Evolutionary conservation across 1,284 basidiomycete species (phyloP).

Genomic region (Ustilago bromivora): DNA sequence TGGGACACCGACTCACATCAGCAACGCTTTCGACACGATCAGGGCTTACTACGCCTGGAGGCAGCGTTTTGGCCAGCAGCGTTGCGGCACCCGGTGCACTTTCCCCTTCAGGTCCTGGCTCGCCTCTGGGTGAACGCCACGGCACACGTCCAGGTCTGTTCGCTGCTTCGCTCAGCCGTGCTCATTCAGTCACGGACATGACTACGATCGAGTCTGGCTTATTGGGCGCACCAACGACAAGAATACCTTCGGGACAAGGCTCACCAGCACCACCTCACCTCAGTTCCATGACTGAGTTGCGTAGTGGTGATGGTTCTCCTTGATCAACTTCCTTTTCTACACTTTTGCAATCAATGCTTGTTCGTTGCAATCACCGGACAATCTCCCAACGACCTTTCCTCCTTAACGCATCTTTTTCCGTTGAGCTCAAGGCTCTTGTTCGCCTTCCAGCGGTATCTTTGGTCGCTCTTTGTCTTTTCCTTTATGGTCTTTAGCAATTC

Average conservation of each 20-base stretch:
- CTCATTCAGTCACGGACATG: constrained; percentile 43
- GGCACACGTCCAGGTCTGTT: constrained; percentile 26
- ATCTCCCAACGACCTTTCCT: not conserved
- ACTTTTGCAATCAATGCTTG: not conserved
- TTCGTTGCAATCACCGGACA: not conserved
- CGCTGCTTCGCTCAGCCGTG: constrained; percentile 41
- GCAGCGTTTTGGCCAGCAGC: constrained; percentile 18
- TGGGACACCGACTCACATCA: constrained; percentile 50
- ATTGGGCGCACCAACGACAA: constrained; percentile 23
- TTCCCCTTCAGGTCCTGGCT: constrained; percentile 34
- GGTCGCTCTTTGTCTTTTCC: constrained; percentile 8
- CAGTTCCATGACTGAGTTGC: constrained; percentile 36
- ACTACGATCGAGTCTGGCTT: constrained; percentile 25
- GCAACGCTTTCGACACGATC: constrained; percentile 37
- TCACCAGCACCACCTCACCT: constrained; percentile 38
- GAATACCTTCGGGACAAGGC: constrained; percentile 40
- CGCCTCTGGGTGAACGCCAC: constrained; percentile 40
- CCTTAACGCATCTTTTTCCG: not conserved
- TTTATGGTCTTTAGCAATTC: constrained; percentile 3
- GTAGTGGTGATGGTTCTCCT: constrained; percentile 14
- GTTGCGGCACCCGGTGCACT: constrained; percentile 13
- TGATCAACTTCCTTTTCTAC: constrained; percentile 6
- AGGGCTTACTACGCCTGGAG: constrained; percentile 27
- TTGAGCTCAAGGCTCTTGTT: not conserved
- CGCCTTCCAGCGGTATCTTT: not conserved